Evolutionary conservation across 768 basidiomycete genomes (phyloP), one percentile per base, ranked within the genome.

Genomic region (Trametes meyenii): DNA sequence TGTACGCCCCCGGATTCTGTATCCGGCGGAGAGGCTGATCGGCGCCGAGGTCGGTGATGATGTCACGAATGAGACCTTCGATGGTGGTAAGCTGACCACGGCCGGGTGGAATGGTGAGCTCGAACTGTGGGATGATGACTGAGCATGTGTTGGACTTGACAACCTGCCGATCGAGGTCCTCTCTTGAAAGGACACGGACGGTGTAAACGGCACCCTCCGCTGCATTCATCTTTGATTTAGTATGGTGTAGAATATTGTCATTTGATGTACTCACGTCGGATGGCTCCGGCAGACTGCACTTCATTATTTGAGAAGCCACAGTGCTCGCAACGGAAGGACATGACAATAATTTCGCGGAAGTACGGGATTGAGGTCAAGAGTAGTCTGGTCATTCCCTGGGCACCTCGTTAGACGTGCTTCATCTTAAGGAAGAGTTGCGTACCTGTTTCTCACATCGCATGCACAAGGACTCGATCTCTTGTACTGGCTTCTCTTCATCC

Each of bases 51-150:
- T 98, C 96, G 0, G 87, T 75, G 33, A 91, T 77, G 44, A 94
- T 86, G 66, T 96, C 88, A 26, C 88, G 83, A 35, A 99, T 75
- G 64, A 98, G 84, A 39, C 97, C 96, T 73, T 99, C 97, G 50
- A 98, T 84, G 2, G 94, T 99, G n/a, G 96, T 98, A 13, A 99
- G 84, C 70, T 97, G 94, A 11, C 96, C 96, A 16, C 92, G 85
- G 7, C 86, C 85, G 0, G 91, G 79, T 0, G 97, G 97, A 33
- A 99, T 90, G 2, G 94, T 96, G 62, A 99, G 82, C 66, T 94
- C 87, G 67, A 90, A 85, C 72, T 98, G 94, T 19, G 94, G 92
- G 58, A 99, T 88, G 46, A 78, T 71, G 67, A 98, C 82, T 59
- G 91, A 88, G 75, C 92, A 91, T 10, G 85, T 83, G 8, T 86